Conservation (phyloP, 768 basidiomycete genomes). For the Kwoniella sp. region DNA sequence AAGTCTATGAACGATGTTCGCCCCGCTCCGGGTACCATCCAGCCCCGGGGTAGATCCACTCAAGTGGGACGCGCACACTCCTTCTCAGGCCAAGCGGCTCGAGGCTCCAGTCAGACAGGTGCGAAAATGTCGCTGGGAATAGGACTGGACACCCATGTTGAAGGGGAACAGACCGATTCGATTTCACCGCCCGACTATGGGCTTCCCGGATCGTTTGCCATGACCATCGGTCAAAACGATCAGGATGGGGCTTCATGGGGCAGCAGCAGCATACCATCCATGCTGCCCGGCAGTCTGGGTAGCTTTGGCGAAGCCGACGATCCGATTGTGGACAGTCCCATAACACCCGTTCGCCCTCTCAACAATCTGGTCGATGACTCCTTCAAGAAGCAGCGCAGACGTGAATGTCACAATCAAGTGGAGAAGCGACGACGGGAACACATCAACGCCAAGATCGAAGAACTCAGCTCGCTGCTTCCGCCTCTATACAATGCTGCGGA, state of each 20-base stretch:
- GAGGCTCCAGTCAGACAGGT: conserved; percentile 15
- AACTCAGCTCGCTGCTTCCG: conserved; percentile 29
- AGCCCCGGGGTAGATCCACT: conserved; percentile 16
- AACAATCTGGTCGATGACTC: conserved; percentile 16
- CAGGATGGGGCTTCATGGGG: conserved; percentile 4
- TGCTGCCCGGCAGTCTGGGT: conserved; percentile 25
- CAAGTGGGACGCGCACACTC: conserved; percentile 7
- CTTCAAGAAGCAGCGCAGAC: conserved; percentile 30
- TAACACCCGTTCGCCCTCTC: conserved; percentile 24
- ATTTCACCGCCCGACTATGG: conserved; percentile 20
- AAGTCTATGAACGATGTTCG: conserved; percentile 38
- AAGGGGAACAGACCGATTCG: conserved; percentile 24
- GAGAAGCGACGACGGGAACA: conserved; percentile 41
- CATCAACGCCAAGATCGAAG: conserved; percentile 43
- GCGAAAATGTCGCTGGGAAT: conserved; percentile 17
- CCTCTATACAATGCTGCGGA: conserved; percentile 19
- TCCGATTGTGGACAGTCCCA: conserved; percentile 30
- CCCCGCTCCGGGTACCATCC: conserved; percentile 18
- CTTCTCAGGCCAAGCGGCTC: conserved; percentile 7
- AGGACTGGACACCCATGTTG: conserved; percentile 29
- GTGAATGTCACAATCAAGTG: conserved; percentile 44
- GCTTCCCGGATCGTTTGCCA: conserved; percentile 6
- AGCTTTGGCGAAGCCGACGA: conserved; percentile 19
- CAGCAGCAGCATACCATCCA: conserved; percentile 18
- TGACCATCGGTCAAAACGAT: conserved; percentile 17